Evolutionary conservation across 2,329 filamentous ascomycete species (phyloP), one percentile per base, ranked within the genome.

Genomic region (Talaromyces pinophilus): DNA sequence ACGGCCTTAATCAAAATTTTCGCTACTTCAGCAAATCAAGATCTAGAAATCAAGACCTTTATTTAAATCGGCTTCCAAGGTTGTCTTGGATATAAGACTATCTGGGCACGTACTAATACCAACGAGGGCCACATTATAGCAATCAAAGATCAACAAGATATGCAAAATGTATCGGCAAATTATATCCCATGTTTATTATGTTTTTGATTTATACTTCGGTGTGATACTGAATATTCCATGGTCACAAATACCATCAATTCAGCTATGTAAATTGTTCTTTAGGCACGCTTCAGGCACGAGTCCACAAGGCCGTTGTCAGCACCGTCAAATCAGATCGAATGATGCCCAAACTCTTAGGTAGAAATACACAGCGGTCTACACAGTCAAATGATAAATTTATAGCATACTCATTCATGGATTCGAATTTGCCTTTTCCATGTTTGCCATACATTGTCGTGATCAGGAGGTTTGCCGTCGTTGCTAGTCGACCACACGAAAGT

Each of bases 211-310:
- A n/a, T 8, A n/a, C 11, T 38, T 13, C 13, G 13, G 35, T 42
- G 40, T 3, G 5, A 42, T 42, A 15, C 35, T n/a, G 17, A n/a
- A 42, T 8, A 42, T 42, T 17, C 40, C 15, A 42, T n/a, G 5
- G 15, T 42, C 15, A n/a, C 5, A 42, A 6, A 42, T 42, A 42
- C 15, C 25, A 25, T 25, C 25, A 25, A 25, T 25, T 25, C 25
- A 25, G 25, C 25, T 10, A 42, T 48, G n/a, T 13, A 48, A 6
- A 8, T 11, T 30, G 17, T 33, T n/a, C 17, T 30, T 54, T 57
- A 57, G 54, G n/a, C 33, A 19, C n/a, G 30, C 54, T 38, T 57
- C 33, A 38, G 54, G 54, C 33, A 57, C n/a, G 33, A 38, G 30
- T 38, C 10, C n/a, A 57, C n/a, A 13, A 15, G 54, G 30, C n/a